Evolutionary conservation across 2,329 filamentous ascomycete species (phyloP), one percentile per base, ranked within the genome.

Genomic region (Cryphonectria japonica): DNA sequence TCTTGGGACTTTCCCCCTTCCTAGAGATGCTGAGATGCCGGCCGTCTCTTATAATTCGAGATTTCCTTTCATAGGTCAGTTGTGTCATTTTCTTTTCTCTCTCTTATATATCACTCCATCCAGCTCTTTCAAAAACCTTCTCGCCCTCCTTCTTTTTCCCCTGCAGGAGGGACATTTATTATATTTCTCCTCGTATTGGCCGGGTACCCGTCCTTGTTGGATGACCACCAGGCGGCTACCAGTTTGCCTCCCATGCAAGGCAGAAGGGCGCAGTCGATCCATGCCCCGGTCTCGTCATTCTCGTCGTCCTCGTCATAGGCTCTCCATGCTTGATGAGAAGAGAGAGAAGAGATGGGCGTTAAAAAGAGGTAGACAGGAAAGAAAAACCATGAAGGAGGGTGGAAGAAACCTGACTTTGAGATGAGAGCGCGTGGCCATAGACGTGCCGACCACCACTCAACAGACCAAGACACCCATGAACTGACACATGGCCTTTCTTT

Each of bases 11-110:
- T 75, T 22, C 62, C 29, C 19, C 75, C 69, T 70, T 50, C 63
- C 66, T 69, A 69, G 72, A 77, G 70, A 77, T 76, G 78, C 70
- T 78, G 77, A 78, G 77, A 80, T 80, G 78, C 76, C 76, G 77
- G 78, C 60, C 78, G 67, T 78, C 76, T 79, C 75, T 73, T 69
- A 64, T 74, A 74, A 72, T 73, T 74, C 71, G 68, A 64, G 75
- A 75, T 72, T 71, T 74, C 73, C 73, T 75, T 74, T 77, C 74
- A 76, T 80, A 80, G 79, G 79, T 80, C 63, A 76, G 79, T 79
- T 68, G 41, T 68, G 52, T 16, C 63, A 66, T 54, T 72, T 71
- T 71, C 62, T 74, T 26, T 19, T n/a, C 19, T n/a, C 19, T 14
- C 74, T 73, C 72, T 54, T 57, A 26, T 16, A 64, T 59, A 50